phyloP scores from a whole-genome alignment of 2,329 filamentous ascomycete genomes.

The Proliferodiscus dingleyae region DNA sequence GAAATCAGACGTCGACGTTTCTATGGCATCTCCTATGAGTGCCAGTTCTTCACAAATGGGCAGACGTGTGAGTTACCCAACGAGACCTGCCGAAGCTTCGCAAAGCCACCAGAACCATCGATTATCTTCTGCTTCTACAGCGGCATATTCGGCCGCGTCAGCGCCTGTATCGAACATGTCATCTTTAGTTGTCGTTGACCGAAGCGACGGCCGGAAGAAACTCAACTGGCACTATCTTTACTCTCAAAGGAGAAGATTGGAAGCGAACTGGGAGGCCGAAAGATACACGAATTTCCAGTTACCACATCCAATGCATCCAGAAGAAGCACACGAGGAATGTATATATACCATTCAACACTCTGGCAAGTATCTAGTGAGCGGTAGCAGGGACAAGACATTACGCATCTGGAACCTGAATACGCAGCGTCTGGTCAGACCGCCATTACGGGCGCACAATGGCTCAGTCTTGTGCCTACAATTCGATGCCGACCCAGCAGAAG shows the following conservation, averaged over 20 bases:
- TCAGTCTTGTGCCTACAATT: constrained; percentile 96
- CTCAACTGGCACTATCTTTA: constrained; percentile 94
- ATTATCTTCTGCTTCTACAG: constrained; percentile 14
- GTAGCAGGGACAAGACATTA: constrained; percentile 82
- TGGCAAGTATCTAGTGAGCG: constrained; percentile 81
- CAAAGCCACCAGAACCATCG: constrained; percentile 5
- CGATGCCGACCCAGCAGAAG: constrained; percentile 79
- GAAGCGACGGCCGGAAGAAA: constrained; percentile 48
- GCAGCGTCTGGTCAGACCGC: constrained; percentile 67
- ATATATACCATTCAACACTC: constrained; percentile 94
- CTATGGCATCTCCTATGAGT: constrained; percentile 16
- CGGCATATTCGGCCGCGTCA: constrained; percentile 3
- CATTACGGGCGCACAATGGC: constrained; percentile 70
- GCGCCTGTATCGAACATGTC: constrained; percentile 18
- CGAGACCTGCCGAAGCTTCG: constrained; percentile 2
- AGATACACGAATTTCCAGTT: constrained; percentile 83
- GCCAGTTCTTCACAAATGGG: not conserved
- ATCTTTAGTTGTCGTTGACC: constrained; percentile 44
- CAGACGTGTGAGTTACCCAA: constrained; percentile 9
- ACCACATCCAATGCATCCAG: constrained; percentile 72
- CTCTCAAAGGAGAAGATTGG: constrained; percentile 76
- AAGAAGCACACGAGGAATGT: constrained; percentile 85
- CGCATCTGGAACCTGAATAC: constrained; percentile 88
- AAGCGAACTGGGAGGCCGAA: constrained; percentile 86
- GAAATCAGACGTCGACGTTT: constrained; percentile 16